A percentile compares a stretch with the other conserved stretches of the same genome.
Conservation (phyloP, 495 filamentous ascomycete genomes). For the Podospora fimiseda region DNA sequence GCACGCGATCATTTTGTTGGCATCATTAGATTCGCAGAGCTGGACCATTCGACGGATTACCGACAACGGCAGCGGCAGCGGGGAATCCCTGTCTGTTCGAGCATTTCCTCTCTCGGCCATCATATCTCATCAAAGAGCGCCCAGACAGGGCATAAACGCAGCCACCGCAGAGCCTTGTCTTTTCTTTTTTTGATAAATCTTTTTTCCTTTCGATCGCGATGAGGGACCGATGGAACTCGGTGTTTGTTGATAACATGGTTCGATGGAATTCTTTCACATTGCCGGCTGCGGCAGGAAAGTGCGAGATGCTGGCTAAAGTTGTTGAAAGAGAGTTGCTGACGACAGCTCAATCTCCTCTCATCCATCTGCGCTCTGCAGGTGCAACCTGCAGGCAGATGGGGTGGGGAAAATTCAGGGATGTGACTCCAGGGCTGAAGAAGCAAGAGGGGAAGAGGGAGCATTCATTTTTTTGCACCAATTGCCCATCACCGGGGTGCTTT, state of each 20-base stretch:
- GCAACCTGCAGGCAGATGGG: neutral
- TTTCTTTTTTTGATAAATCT: neutral
- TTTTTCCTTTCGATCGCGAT: neutral
- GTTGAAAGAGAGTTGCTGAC: neutral
- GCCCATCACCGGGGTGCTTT: neutral
- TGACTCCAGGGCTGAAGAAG: neutral
- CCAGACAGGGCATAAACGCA: neutral
- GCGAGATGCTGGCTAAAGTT: neutral
- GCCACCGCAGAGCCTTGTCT: neutral
- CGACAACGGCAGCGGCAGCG: neutral
- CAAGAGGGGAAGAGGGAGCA: too few species aligned
- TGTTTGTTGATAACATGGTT: too few species aligned
- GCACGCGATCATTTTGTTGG: constrained; percentile 7
- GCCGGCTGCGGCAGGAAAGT: neutral
- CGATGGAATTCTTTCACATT: too few species aligned
- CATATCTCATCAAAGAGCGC: neutral
- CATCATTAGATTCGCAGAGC: constrained; percentile 3
- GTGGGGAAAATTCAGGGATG: too few species aligned
- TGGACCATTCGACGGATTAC: constrained; percentile 1
- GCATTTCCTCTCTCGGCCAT: neutral
- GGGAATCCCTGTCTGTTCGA: neutral
- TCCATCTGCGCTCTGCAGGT: neutral
- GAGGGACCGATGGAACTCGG: too few species aligned
- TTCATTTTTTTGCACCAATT: too few species aligned
- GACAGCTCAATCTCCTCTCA: neutral